These are phyloP conservation scores for Ophiostoma piceae DNA, from an alignment of 2,329 filamentous ascomycete species.

Conservation along the genomic window DNA sequence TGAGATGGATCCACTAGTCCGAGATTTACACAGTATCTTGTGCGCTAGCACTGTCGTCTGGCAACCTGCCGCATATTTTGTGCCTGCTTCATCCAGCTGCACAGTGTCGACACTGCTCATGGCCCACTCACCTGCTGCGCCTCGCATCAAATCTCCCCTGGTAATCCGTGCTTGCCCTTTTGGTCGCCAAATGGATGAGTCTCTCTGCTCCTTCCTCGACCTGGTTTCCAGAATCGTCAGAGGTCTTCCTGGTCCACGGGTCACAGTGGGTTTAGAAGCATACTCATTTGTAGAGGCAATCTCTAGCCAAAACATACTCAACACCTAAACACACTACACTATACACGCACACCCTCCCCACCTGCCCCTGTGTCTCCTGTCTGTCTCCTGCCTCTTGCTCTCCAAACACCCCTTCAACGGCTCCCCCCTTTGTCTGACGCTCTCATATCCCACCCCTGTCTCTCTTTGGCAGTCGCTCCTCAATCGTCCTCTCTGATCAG, in stretches of 20 bases:
- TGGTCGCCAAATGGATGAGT: slow-evolving; percentile 4
- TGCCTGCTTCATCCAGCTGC: neutral
- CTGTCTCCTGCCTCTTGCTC: neutral
- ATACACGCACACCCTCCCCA: neutral
- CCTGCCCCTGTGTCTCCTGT: neutral
- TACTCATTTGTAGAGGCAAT: too few relatives aligned
- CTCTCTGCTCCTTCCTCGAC: neutral
- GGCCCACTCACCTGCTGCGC: slow-evolving; percentile 24
- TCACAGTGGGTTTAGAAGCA: neutral
- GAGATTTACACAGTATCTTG: slow-evolving; percentile 4
- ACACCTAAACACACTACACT: neutral
- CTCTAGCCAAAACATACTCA: too few relatives aligned
- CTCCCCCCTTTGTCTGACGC: slow-evolving; percentile 7
- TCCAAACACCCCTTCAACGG: slow-evolving; percentile 12
- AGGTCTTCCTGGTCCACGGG: neutral
- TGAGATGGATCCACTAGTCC: neutral
- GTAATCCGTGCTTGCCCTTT: slow-evolving; percentile 18
- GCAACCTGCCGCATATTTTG: neutral
- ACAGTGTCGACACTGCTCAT: neutral
- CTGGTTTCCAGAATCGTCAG: neutral
- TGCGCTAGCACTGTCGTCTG: neutral
- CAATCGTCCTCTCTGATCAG: neutral
- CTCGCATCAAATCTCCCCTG: slow-evolving; percentile 28
- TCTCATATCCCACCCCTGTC: slow-evolving; percentile 3
- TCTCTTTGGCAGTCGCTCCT: neutral